Base-by-base conservation (phyloP, 2,329 filamentous ascomycete species). In the Botrytis squamosa region DNA sequence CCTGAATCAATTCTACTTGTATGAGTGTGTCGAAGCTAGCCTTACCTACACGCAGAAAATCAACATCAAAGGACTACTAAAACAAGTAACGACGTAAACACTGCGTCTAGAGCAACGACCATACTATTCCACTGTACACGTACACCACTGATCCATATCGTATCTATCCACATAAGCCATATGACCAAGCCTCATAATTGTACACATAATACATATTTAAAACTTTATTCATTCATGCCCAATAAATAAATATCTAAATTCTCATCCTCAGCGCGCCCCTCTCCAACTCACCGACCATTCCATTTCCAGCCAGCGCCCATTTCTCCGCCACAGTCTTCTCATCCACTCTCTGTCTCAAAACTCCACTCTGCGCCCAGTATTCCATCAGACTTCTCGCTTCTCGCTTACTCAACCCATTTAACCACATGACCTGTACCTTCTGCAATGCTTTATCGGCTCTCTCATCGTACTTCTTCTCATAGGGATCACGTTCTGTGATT, bases 341-440 rank as follows among this genome's bases (percentile, higher is more conserved):
- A 79, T 93, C 91, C 68, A 98, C 86, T 64, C 85, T 86, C 75
- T 88, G 85, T 76, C 92, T 88, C 80, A 97, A 82, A 81, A 97
- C 86, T 20, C 95, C 96, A 82, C 93, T 97, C 52, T 89, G 90
- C 8, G 93, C 94, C 86, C 95, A 98, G 84, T 98, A 98, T 85
- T 98, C 94, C 90, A 98, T 91, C 78, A 97, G 85, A 0, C 90
- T 87, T 74, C 91, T 88, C 18, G 93, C 90, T 84, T 98, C 95
- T 16, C 20, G 84, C 83, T 91, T 93, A 78, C 85, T 91, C 77
- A 98, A 80, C 14, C 93, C 92, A 60, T 88, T 86, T 33, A 97
- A 81, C 33, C 88, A 86, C 71, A 90, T 76, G 2, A 90, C 84
- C 74, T 84, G 82, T 59, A 87, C 84, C 63, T 85, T 84, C 75